Base-by-base conservation (phyloP, 129 eudicot genomes). In the Helichrysum umbraculigerum region DNA sequence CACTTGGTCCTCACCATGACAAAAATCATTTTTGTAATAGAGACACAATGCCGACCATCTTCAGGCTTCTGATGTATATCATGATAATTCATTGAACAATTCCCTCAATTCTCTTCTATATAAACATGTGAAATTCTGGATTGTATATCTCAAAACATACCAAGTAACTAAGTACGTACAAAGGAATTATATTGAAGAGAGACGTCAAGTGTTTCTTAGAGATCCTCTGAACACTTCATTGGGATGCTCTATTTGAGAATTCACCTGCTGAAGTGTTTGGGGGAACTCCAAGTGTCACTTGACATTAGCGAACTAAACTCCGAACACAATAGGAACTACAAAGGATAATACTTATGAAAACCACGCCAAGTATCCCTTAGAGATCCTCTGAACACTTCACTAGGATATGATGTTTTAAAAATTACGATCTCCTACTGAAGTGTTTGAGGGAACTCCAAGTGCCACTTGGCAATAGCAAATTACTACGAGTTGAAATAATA, bases 141-240 rank as follows among this genome's bases (percentile, higher is more conserved):
- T 34, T 30, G 17, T 44, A 60, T 70, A 12, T 14, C 20, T 41
- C 4, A 60, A 32, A 60, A 32, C 22, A 76, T 20, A 66, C 15
- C 54, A 33, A 66, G 22, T 51, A 30, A 66, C 66, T 65, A 25
- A 25, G 0, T 25, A 25, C 28, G 28, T 25, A 9, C 73, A 66
- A 52, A 51, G 16, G 29, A 19, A n/a, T 41, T 30, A n/a, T 22
- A 1, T 19, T 15, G 51, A 69, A 62, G 66, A 65, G 56, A 70
- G 60, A 20, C 19, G 72, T 35, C 82, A 61, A 44, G 72, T 61
- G 66, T 78, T 76, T 52, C 57, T 78, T 6, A 42, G 66, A 47
- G 71, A 78, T 78, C 82, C 76, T 70, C 77, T 65, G 15, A 78
- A 61, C 66, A 78, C 77, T 78, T 70, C 71, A 78, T 4, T 61